A percentile compares a stretch with the other conserved stretches of the same genome.
These are phyloP conservation scores for Nannochloropsis granulata DNA, from an alignment of 108 stramenopile species.

Conservation along the genomic window DNA sequence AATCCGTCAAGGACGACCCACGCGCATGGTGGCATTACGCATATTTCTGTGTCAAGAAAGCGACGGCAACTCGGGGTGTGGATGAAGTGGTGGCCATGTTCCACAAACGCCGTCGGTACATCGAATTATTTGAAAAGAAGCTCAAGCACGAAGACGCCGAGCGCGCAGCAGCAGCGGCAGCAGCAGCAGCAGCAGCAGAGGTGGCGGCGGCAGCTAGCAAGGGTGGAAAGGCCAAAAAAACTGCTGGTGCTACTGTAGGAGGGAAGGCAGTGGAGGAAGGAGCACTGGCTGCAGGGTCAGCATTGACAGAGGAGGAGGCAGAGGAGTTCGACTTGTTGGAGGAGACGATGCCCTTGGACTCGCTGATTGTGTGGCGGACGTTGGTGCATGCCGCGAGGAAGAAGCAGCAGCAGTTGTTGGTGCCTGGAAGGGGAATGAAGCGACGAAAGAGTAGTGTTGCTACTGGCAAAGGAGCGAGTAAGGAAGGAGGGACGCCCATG, in stretches of 20 bases:
- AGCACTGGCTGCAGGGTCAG: neutral
- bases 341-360: neutral
- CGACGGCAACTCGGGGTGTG: neutral
- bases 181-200: neutral
- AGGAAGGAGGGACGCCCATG: neutral
- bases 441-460: neutral
- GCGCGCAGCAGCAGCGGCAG: neutral
- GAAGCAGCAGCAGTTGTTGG: neutral
- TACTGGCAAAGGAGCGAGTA: neutral
- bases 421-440: neutral
- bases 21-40: neutral
- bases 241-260: neutral
- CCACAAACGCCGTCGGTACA: neutral
- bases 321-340: neutral
- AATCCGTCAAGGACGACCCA: neutral
- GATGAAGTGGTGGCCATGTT: neutral
- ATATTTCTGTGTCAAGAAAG: neutral
- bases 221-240: neutral
- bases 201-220: neutral
- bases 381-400: neutral
- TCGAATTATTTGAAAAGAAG: neutral
- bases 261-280: neutral
- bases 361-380: neutral
- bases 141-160: neutral
- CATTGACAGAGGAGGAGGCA: neutral